Conservation (phyloP, 2,329 filamentous ascomycete species). For the Monosporascus ibericus region DNA sequence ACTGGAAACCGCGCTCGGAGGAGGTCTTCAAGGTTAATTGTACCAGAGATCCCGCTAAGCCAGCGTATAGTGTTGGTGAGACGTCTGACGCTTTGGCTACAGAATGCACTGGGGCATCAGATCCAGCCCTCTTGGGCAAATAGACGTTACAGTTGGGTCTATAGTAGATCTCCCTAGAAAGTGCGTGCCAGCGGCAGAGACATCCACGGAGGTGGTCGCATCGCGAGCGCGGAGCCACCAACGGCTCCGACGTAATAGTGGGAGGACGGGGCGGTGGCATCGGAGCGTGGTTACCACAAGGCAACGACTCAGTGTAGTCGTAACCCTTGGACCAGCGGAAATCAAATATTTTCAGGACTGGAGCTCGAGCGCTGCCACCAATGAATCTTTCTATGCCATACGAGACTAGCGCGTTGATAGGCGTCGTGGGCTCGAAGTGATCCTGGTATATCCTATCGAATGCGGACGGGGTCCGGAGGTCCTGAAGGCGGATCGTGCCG, state of each 20-base stretch:
- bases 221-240: constrained; percentile 5
- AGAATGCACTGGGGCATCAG: constrained; percentile 34
- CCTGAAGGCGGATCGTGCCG: constrained; percentile 44
- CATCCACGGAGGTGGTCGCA: constrained; percentile 30
- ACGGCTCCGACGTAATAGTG: constrained; percentile 13
- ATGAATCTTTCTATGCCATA: constrained; percentile 47
- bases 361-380: constrained; percentile 37
- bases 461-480: constrained; percentile 41
- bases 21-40: constrained; percentile 32
- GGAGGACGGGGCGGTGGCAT: constrained; percentile 26
- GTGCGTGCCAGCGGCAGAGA: constrained; percentile 42
- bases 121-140: constrained; percentile 24
- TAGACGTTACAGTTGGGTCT: constrained; percentile 44
- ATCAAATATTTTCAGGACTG: constrained; percentile 46
- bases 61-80: constrained; percentile 43
- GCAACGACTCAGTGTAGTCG: constrained; percentile 40
- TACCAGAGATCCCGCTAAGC: constrained; percentile 40
- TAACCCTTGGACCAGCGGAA: constrained; percentile 45
- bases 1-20: neutral
- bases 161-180: constrained; percentile 36
- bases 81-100: constrained; percentile 41
- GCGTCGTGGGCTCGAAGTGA: constrained; percentile 41
- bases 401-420: constrained; percentile 41
- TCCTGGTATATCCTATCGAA: constrained; percentile 47
- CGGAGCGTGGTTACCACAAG: constrained; percentile 35